Evolutionary conservation across 257 asterid genomes (phyloP).

Genomic region (Lycium ferocissimum): DNA sequence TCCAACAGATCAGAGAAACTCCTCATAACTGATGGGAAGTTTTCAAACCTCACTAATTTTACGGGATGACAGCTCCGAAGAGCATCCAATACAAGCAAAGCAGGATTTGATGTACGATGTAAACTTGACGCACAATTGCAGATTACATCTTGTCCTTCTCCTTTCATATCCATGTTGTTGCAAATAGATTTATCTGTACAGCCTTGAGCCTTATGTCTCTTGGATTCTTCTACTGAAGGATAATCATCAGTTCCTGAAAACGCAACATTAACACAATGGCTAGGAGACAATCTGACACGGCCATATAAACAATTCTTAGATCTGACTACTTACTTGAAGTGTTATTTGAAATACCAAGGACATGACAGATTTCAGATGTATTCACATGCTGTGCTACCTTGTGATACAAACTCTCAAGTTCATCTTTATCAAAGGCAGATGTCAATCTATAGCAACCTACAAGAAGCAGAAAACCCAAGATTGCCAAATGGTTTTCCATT

Average conservation of each 20-base stretch:
- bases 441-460: slow-evolving; percentile 53
- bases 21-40: neutral
- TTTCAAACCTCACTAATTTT: slow-evolving; percentile 3
- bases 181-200: slow-evolving; percentile 29
- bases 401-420: slow-evolving; percentile 43
- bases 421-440: slow-evolving; percentile 46
- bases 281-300: neutral
- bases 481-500: slow-evolving; percentile 41
- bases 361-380: slow-evolving; percentile 46
- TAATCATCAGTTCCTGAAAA: slow-evolving; percentile 1
- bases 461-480: slow-evolving; percentile 54
- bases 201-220: slow-evolving; percentile 22
- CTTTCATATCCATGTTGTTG: slow-evolving; percentile 22
- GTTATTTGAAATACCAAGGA: slow-evolving; percentile 1
- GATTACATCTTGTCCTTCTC: neutral
- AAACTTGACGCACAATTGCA: slow-evolving; percentile 19
- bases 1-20: slow-evolving; percentile 31
- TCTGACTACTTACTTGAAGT: slow-evolving; percentile 31
- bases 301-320: neutral
- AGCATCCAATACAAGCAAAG: slow-evolving; percentile 31
- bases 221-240: neutral
- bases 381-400: slow-evolving; percentile 41
- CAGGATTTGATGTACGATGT: slow-evolving; percentile 20
- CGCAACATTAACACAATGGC: neutral
- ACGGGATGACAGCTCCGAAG: slow-evolving; percentile 15